A percentile compares a stretch with the other conserved stretches of the same genome.
phyloP scores from a whole-genome alignment of 345 rosid species.

The Lepidium africanum region DNA sequence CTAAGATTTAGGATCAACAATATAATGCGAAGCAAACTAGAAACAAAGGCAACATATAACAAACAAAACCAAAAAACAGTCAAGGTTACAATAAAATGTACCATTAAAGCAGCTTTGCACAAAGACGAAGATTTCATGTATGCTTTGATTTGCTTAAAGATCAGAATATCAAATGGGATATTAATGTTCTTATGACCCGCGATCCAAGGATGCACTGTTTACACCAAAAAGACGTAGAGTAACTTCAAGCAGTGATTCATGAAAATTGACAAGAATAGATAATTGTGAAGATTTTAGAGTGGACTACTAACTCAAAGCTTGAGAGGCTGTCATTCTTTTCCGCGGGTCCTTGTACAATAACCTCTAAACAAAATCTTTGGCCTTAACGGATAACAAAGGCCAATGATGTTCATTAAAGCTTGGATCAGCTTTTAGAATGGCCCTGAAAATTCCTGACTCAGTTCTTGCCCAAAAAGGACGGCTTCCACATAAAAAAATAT shows the following conservation, averaged over 20 bases:
- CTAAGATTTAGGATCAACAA: background rate
- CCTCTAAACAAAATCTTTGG: conserved; percentile 80
- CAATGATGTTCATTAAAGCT: conserved; percentile 83
- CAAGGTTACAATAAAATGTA: conserved; percentile 13
- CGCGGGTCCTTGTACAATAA: conserved; percentile 79
- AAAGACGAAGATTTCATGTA: conserved; percentile 81
- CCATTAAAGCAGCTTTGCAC: conserved; percentile 91
- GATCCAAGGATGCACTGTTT: conserved; percentile 94
- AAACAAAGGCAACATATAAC: background rate
- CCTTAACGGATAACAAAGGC: conserved; percentile 79
- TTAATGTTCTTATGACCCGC: conserved; percentile 37
- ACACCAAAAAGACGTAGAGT: background rate
- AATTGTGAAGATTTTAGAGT: background rate
- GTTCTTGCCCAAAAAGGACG: conserved; percentile 99
- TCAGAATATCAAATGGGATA: conserved; percentile 68
- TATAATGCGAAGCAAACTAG: background rate
- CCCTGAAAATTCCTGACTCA: conserved; percentile 87
- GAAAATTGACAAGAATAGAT: background rate
- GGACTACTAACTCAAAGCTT: conserved; percentile 69
- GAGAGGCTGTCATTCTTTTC: conserved; percentile 89
- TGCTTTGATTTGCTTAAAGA: conserved; percentile 66
- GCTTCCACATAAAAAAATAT: conserved; percentile 90
- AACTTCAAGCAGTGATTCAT: background rate
- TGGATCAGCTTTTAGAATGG: conserved; percentile 88
- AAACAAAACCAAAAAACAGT: conserved; percentile 17